phyloP scores from a whole-genome alignment of 345 rosid genomes.

The Lepidium didymum region DNA sequence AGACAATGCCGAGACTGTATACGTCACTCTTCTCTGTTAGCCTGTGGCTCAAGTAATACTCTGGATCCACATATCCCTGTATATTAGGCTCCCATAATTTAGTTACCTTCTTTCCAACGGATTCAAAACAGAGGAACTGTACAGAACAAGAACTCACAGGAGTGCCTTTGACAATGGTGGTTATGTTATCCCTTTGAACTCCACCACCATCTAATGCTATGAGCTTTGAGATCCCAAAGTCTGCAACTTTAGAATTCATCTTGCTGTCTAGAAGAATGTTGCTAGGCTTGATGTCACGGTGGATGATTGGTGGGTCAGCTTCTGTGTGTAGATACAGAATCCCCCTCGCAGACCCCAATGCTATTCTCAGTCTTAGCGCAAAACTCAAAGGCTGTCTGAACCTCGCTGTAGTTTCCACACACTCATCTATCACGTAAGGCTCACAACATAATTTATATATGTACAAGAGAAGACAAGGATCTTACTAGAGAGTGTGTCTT shows the following conservation, averaged over 20 bases:
- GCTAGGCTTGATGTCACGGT: constrained; percentile 45
- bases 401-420: constrained; percentile 23
- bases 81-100: background rate
- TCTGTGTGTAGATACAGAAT: constrained; percentile 48
- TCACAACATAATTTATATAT: background rate
- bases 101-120: background rate
- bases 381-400: constrained; percentile 25
- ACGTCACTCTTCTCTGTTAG: constrained; percentile 50
- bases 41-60: constrained; percentile 37
- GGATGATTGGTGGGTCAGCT: constrained; percentile 51
- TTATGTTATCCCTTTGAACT: constrained; percentile 34
- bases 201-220: constrained; percentile 27
- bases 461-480: background rate
- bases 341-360: constrained; percentile 44
- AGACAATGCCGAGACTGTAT: constrained; percentile 45
- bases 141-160: constrained; percentile 23
- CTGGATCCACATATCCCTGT: constrained; percentile 55
- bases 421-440: background rate
- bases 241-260: constrained; percentile 47
- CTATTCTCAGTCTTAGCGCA: constrained; percentile 29
- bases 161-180: constrained; percentile 44
- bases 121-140: background rate
- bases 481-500: constrained; percentile 39
- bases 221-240: constrained; percentile 52
- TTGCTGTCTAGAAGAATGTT: constrained; percentile 43